Evolutionary conservation across 1,284 basidiomycete genomes (phyloP), one percentile per base, ranked within the genome.

Genomic region (Phellinidium pouzarii): DNA sequence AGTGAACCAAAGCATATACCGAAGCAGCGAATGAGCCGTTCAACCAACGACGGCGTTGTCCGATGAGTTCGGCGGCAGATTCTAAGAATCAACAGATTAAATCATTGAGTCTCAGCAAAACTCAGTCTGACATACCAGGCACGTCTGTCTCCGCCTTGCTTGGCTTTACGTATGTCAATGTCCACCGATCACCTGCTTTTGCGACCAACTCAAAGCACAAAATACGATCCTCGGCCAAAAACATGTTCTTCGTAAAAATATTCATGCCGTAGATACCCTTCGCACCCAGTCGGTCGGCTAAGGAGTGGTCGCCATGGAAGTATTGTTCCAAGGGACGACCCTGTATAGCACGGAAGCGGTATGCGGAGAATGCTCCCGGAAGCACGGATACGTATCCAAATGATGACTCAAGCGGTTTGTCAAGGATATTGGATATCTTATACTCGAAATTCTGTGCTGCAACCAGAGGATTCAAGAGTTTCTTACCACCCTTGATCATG

Each of bases 361-460:
- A 98, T 4, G 93, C 93, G 5, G 92, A 94, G 76, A 98, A 98
- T 46, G 94, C 94, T 65, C 94, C 94, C 45, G 95, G 95, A 54
- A 98, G 73, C 57, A 97, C 94, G 43, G 91, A 94, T 19, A 93
- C 91, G 59, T 97, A 98, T 50, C 94, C 95, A 64, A 98, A 98
- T 58, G 84, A 87, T 62, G 90, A 94, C 69, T 98, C 94, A 44
- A 95, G 76, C 2, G 94, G 94, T 68, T 95, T 94, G 65, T 93
- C 90, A 23, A 94, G 74, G 62, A 96, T 95, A 68, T 94, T 94
- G 36, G 90, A 93, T 89, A 94, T 94, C 72, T 92, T 97, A 74
- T 98, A 98, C 71, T 99, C 95, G 63, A 99, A 98, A 70, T 98
- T 98, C 68, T 98, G 95, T 22, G 92, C 91, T 8, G 93, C 93